A percentile compares a stretch with the other conserved stretches of the same genome.
Evolutionary conservation across 306 rosid species (phyloP).

Genomic region (Casuarina glauca): DNA sequence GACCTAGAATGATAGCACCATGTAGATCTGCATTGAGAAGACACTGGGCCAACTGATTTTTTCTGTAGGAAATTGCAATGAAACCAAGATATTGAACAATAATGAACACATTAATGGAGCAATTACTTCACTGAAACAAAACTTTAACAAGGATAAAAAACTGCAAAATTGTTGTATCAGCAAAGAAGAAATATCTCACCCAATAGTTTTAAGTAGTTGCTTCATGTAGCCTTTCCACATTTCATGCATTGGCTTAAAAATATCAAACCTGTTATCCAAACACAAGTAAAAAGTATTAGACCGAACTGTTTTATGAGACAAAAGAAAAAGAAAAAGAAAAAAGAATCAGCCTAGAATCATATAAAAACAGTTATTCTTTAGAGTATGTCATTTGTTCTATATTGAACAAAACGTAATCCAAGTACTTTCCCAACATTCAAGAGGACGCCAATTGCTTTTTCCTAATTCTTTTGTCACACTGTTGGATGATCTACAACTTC

Average conservation of each 20-base stretch:
- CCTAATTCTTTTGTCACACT: not conserved
- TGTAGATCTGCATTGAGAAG: slow-evolving; percentile 81
- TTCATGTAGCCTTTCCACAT: slow-evolving; percentile 73
- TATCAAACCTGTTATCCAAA: slow-evolving; percentile 52
- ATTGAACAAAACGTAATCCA: not conserved
- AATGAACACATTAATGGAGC: not conserved
- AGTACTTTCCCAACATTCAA: not conserved
- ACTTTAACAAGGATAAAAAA: not conserved
- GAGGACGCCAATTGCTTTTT: not conserved
- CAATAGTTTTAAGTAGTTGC: slow-evolving; percentile 52
- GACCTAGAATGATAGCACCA: slow-evolving; percentile 80
- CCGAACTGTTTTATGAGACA: slow-evolving; percentile 1
- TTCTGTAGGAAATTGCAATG: slow-evolving; percentile 50
- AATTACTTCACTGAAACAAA: too few relatives aligned
- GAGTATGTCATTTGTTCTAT: not conserved
- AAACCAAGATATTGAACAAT: not conserved
- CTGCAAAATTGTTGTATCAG: slow-evolving; percentile 18
- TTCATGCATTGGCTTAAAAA: slow-evolving; percentile 80
- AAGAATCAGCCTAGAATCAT: slow-evolving; percentile 2
- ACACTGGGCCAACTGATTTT: slow-evolving; percentile 71
- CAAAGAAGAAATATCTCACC: slow-evolving; percentile 41
- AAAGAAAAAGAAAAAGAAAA: not conserved
- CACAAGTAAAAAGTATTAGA: slow-evolving; percentile 16
- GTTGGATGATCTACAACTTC: not conserved
- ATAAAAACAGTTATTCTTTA: not conserved